These are phyloP conservation scores for Xylariaceae sp. DNA, from an alignment of 2,329 filamentous ascomycete species.

Conservation along the genomic window DNA sequence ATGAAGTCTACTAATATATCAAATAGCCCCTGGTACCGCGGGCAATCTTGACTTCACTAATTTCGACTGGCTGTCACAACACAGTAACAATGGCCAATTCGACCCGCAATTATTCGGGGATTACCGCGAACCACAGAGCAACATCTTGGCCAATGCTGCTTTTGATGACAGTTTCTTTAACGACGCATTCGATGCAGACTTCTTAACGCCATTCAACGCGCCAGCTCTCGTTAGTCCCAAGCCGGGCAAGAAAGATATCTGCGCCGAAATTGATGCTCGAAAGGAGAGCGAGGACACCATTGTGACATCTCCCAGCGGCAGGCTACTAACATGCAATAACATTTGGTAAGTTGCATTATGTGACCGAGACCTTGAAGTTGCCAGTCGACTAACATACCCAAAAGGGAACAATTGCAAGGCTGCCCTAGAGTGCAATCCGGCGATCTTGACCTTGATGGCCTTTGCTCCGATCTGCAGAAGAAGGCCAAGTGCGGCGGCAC, in stretches of 20 bases:
- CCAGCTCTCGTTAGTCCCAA: conserved; percentile 39
- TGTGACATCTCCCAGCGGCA: conserved; percentile 50
- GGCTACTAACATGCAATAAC: conserved; percentile 79
- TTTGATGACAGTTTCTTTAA: conserved; percentile 68
- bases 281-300: conserved; percentile 69
- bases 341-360: conserved; percentile 69
- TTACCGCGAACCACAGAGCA: conserved; percentile 87
- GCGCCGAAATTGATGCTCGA: conserved; percentile 72
- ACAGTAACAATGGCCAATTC: conserved; percentile 74
- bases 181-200: conserved; percentile 78
- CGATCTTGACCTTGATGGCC: conserved; percentile 87
- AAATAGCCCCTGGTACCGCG: conserved; percentile 34
- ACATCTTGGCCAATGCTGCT: conserved; percentile 62
- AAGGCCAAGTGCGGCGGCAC: conserved; percentile 94
- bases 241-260: conserved; percentile 56
- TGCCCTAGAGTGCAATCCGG: conserved; percentile 85
- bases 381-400: conserved; percentile 37
- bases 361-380: conserved; percentile 4
- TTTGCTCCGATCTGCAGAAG: conserved; percentile 88
- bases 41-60: conserved; percentile 48
- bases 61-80: conserved; percentile 71
- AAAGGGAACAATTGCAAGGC: conserved; percentile 82
- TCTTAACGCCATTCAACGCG: conserved; percentile 76
- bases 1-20: conserved; percentile 1
- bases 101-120: conserved; percentile 88